Evolutionary conservation across 495 filamentous ascomycete species (phyloP).

Genomic region (Daldinia concentrica): DNA sequence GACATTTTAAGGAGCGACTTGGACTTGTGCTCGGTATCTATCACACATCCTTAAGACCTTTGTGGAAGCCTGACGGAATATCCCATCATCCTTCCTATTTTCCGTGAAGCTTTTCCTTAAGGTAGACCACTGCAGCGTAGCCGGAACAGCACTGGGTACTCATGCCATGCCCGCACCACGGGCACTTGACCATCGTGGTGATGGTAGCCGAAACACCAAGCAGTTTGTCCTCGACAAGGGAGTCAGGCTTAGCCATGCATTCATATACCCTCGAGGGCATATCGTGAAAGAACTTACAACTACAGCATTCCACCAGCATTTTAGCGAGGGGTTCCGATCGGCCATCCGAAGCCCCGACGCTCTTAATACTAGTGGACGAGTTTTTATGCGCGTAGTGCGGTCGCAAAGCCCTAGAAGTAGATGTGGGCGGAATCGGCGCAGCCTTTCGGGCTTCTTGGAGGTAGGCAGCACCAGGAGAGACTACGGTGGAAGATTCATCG

Average conservation of each 20-base stretch:
- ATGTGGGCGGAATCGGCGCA: constrained; percentile 36
- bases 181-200: constrained; percentile 71
- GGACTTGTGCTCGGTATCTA: not conserved
- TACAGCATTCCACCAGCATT: constrained; percentile 82
- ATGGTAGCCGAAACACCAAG: constrained; percentile 62
- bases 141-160: constrained; percentile 75
- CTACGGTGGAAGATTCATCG: constrained; percentile 24
- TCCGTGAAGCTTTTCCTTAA: constrained; percentile 72
- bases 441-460: constrained; percentile 50
- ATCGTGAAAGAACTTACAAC: constrained; percentile 83
- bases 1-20: constrained; percentile 7
- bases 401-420: constrained; percentile 37
- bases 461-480: constrained; percentile 47
- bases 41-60: not conserved
- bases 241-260: constrained; percentile 73
- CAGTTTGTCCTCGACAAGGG: constrained; percentile 57
- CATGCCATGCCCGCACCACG: constrained; percentile 84
- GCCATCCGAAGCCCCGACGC: constrained; percentile 15
- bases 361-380: constrained; percentile 35
- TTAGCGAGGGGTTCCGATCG: constrained; percentile 69
- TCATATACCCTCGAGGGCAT: constrained; percentile 79
- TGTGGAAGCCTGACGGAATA: not conserved
- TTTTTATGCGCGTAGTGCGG: constrained; percentile 41
- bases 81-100: constrained; percentile 24
- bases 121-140: constrained; percentile 74